Evolutionary conservation across 768 basidiomycete genomes (phyloP).

Genomic region (Leccinum incarnatum): DNA sequence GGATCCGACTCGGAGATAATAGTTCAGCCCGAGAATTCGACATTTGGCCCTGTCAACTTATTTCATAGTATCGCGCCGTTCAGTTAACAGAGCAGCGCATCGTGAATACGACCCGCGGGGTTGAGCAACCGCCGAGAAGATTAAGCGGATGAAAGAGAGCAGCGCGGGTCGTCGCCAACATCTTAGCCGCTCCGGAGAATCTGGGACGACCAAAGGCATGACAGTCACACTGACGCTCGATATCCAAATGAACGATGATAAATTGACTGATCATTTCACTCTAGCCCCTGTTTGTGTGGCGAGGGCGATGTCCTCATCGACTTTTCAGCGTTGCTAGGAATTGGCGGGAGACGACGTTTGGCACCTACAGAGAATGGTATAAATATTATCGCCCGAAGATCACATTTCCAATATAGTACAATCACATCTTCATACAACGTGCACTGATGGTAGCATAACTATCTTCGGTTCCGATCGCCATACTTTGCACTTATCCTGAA

Average conservation of each 20-base stretch:
- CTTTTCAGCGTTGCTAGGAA: background rate
- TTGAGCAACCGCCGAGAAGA: too few species aligned
- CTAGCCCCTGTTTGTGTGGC: background rate
- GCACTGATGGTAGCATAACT: background rate
- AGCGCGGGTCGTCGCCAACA: slow-evolving; percentile 49
- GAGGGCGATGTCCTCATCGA: background rate
- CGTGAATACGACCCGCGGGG: too few species aligned
- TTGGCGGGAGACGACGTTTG: too few species aligned
- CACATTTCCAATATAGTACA: background rate
- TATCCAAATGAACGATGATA: background rate
- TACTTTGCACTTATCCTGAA: background rate
- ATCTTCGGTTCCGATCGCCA: background rate
- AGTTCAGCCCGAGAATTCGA: too few species aligned
- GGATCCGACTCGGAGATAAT: too few species aligned
- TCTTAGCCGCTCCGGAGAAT: slow-evolving; percentile 35
- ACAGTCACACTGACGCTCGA: too few species aligned
- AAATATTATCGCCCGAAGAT: background rate
- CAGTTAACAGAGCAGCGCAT: too few species aligned
- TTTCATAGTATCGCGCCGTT: too few species aligned
- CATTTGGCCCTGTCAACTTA: too few species aligned
- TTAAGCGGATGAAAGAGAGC: slow-evolving; percentile 55
- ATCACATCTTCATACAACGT: background rate
- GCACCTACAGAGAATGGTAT: too few species aligned
- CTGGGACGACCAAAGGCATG: too few species aligned
- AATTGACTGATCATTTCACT: too few species aligned